Base-by-base conservation (phyloP, 1,284 basidiomycete genomes). In the Moesziomyces sp. region DNA sequence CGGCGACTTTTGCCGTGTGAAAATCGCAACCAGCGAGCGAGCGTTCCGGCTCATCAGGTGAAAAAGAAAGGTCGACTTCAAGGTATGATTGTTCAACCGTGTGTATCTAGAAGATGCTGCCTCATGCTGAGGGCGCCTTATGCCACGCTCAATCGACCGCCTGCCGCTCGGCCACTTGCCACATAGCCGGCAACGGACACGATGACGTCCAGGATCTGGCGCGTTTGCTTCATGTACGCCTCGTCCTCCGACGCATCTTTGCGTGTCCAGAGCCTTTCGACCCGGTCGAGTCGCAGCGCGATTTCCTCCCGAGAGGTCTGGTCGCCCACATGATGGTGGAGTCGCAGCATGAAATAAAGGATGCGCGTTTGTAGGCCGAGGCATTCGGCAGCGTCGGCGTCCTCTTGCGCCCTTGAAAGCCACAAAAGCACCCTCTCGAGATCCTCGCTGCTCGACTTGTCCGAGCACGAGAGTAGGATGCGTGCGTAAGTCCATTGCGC, bases 271-370 rank as follows among this genome's bases (percentile, higher is more conserved):
- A 30, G 52, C 14, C 50, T 16, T 26, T 76, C 74, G 18, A 58
- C 45, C 18, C 40, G 26, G 8, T 53, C 46, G 24, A 61, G 43
- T 18, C 60, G 64, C 28, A 28, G 43, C 5, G 58, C 35, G 16
- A 52, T 23, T 10, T 23, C 38, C 4, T 52, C 46, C 26, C 33
- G 26, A 14, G 55, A 23, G 18, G 23, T 38, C 11, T 42, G 42
- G 33, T 61, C 44, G 23, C 55, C 74, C 30, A 66, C 13, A 46
- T 73, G 66, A 28, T 76, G 74, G 26, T 65, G 46, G 5, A 76
- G 61, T 10, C 74, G 61, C 21, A 61, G 30, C 53, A 63, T 55
- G 55, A 66, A 74, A 57, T 76, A 76, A 21, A 76, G 70, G n/a
- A 76, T 68, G 46, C 59, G 64, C 23, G 58, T 66, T n/a, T 61